Evolutionary conservation across 352 stramenopile genomes (phyloP), one percentile per base, ranked within the genome.

Genomic region (Globisporangium viniferum): DNA sequence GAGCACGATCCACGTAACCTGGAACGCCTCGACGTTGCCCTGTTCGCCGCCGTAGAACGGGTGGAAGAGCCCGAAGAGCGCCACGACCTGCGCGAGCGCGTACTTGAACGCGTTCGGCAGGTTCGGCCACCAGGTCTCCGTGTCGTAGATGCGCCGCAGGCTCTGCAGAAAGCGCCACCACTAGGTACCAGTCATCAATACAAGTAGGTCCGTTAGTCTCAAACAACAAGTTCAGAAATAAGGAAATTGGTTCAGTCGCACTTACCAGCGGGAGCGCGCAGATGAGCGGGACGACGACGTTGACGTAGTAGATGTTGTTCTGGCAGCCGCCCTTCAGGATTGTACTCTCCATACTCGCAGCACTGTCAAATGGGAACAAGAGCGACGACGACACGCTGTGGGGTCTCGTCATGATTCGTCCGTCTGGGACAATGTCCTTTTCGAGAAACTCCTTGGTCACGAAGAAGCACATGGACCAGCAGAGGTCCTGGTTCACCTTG

Each of bases 151-250:
- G 64, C 95, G 86, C 33, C 97, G 88, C 18, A 99, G 75, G 72
- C 93, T 99, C 84, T 99, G 97, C 59, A 98, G 92, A 76, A 99
- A 99, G 36, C 97, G 91, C 76, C 98, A 97, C 90, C 96, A 98
- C 59, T 80, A 46, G 39, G 53, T 5, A 22, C 31, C 6, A 29
- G 1, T 31, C 10, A 39, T 20, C 39, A 20, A 46, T 18, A 46
- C 39, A 46, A 46, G 12, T 46, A 46, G 12, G 12, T 20, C 12
- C 39, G 39, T 46, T 46, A 46, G 39, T 46, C 39, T 46, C 39
- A 46, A 46, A 46, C 39, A 46, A 20, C 39, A 46, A 15, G 20
- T 46, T 12, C 14, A 46, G 0, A 46, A 20, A 46, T 2, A 46
- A 20, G 39, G 4, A 46, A 46, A 46, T 15, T 46, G 14, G 39